Evolutionary conservation across 306 rosid genomes (phyloP).

Genomic region (Sicyos baderoa): DNA sequence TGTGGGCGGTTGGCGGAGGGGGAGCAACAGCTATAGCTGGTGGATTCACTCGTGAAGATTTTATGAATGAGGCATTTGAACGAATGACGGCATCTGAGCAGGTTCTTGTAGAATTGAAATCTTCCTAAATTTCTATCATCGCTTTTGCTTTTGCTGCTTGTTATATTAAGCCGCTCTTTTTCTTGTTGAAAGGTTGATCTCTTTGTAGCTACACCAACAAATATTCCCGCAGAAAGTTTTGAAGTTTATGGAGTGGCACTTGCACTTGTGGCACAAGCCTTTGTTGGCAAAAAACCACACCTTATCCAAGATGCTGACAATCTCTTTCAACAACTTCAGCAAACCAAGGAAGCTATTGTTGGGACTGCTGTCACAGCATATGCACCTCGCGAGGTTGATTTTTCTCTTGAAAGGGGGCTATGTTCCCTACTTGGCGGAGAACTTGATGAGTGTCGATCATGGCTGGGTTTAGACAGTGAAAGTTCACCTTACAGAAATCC

Average conservation of each 20-base stretch:
- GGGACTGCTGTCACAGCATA: conserved; percentile 41
- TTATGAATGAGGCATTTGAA: conserved; percentile 70
- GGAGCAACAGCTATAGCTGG: conserved; percentile 96
- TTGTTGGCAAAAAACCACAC: conserved; percentile 78
- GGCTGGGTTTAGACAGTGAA: conserved; percentile 79
- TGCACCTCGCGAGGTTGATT: conserved; percentile 66
- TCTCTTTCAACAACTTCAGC: conserved; percentile 90
- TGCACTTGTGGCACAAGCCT: conserved; percentile 88
- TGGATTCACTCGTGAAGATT: conserved; percentile 81
- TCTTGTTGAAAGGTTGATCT: conserved; percentile 66
- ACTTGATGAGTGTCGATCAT: conserved; percentile 65
- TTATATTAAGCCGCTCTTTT: not conserved
- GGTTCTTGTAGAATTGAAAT: conserved; percentile 32
- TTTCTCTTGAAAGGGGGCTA: conserved; percentile 86
- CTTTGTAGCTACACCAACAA: conserved; percentile 84
- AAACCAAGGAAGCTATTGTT: conserved; percentile 47
- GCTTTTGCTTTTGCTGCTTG: not conserved
- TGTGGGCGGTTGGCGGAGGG: conserved; percentile 98
- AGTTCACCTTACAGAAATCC: conserved; percentile 71
- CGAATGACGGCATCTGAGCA: conserved; percentile 92
- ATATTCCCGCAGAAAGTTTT: conserved; percentile 92
- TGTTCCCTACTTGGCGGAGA: conserved; percentile 95
- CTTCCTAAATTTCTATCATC: conserved; percentile 13
- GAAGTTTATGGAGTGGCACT: conserved; percentile 96
- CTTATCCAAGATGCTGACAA: conserved; percentile 86